These are phyloP conservation scores for Trichoderma asperelloides DNA, from an alignment of 495 filamentous ascomycete genomes.

Conservation along the genomic window DNA sequence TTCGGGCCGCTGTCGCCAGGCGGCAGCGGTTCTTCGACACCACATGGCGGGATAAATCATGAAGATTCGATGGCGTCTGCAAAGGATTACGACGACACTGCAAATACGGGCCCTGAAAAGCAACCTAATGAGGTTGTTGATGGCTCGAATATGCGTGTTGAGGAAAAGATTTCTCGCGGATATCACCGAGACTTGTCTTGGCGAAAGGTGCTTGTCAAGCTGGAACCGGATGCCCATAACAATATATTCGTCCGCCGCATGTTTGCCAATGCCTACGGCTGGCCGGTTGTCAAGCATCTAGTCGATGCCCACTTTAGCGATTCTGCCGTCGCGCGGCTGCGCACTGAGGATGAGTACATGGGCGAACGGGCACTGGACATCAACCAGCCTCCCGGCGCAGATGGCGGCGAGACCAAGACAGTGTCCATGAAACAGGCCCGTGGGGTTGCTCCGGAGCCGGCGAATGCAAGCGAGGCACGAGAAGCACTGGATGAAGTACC, in stretches of 20 bases:
- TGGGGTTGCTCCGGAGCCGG: constrained; percentile 12
- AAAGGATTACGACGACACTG: constrained; percentile 30
- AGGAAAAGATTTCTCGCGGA: constrained; percentile 94
- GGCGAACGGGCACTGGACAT: constrained; percentile 33
- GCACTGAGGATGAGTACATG: constrained; percentile 44
- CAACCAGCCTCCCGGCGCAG: constrained; percentile 24
- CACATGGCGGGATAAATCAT: constrained; percentile 14
- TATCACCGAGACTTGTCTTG: constrained; percentile 86
- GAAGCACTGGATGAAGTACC: constrained; percentile 33
- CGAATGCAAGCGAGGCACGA: constrained; percentile 28
- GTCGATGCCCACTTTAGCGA: constrained; percentile 88
- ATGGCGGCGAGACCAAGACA: constrained; percentile 29
- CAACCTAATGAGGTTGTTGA: constrained; percentile 38
- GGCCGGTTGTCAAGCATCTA: constrained; percentile 90
- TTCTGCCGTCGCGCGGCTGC: constrained; percentile 45
- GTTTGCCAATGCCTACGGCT: constrained; percentile 96
- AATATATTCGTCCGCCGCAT: constrained; percentile 93
- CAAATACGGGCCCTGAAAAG: constrained; percentile 26
- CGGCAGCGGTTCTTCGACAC: constrained; percentile 13
- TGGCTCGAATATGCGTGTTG: constrained; percentile 65
- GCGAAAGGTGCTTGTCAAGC: constrained; percentile 90
- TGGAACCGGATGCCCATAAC: constrained; percentile 97
- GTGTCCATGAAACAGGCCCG: neutral
- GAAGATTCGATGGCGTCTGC: constrained; percentile 24
- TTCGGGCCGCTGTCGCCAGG: neutral